A percentile compares a stretch with the other conserved stretches of the same genome.
These are phyloP conservation scores for Aspergillus sp. DNA, from an alignment of 2,329 filamentous ascomycete species.

Conservation along the genomic window DNA sequence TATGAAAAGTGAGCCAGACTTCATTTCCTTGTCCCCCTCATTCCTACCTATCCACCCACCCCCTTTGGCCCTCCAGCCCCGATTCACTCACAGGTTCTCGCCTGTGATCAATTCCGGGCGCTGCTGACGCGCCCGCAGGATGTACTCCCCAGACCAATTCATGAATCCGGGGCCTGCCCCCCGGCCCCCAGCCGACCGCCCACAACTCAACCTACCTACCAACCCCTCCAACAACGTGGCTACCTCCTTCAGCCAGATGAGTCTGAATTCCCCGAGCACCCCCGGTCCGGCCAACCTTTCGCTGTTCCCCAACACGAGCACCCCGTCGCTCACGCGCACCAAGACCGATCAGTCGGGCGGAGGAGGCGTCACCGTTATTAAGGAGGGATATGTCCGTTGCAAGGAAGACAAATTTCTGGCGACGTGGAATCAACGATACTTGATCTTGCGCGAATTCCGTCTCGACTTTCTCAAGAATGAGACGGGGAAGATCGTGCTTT, in stretches of 20 bases:
- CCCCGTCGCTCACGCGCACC: constrained; percentile 65
- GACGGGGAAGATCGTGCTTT: constrained; percentile 82
- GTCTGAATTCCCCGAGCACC: constrained; percentile 65
- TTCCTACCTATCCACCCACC: background rate
- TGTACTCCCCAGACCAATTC: constrained; percentile 69
- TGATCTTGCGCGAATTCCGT: constrained; percentile 88
- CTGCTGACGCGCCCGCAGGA: constrained; percentile 28
- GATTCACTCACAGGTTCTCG: background rate
- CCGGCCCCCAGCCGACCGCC: constrained; percentile 80
- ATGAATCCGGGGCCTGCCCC: constrained; percentile 97
- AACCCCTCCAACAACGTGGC: constrained; percentile 63
- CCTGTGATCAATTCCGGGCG: background rate
- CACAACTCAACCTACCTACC: constrained; percentile 75
- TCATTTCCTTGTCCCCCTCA: background rate
- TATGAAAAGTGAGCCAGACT: constrained; percentile 37
- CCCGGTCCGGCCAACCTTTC: constrained; percentile 56
- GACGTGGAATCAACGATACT: constrained; percentile 88
- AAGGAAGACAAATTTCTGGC: constrained; percentile 81
- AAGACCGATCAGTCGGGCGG: constrained; percentile 62
- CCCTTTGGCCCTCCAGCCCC: background rate
- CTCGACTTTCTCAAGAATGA: constrained; percentile 94
- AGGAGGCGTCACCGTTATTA: constrained; percentile 72
- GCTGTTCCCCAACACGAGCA: constrained; percentile 68
- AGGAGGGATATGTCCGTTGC: constrained; percentile 57
- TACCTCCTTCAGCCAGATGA: constrained; percentile 70